Conservation (phyloP, 169 alveolate species). For the Plasmodium berghei region DNA sequence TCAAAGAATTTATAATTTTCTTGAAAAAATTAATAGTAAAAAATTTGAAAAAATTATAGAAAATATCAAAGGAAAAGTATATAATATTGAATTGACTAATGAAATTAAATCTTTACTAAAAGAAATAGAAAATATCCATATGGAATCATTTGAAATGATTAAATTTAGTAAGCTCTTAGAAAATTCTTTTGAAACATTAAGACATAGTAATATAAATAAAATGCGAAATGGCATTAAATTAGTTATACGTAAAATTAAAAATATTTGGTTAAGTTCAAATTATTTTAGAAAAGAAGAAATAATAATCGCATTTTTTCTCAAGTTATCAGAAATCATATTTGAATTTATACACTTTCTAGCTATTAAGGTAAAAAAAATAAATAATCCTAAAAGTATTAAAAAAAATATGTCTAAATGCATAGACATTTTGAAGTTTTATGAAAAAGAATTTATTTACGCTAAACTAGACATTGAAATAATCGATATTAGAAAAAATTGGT, state of each 20-base stretch:
- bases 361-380: constrained; percentile 53
- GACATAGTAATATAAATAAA: constrained; percentile 32
- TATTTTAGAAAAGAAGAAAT: constrained; percentile 74
- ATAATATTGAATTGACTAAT: constrained; percentile 55
- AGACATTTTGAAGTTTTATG: constrained; percentile 65
- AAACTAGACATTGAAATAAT: constrained; percentile 72
- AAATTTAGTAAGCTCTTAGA: constrained; percentile 66
- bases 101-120: constrained; percentile 46
- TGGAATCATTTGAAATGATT: constrained; percentile 76
- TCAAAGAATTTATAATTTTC: constrained; percentile 39
- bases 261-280: constrained; percentile 72
- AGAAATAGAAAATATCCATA: constrained; percentile 65
- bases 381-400: constrained; percentile 60
- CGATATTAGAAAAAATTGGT: constrained; percentile 74
- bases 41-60: constrained; percentile 65
- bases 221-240: constrained; percentile 71
- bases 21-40: constrained; percentile 71
- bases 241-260: constrained; percentile 60
- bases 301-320: constrained; percentile 54
- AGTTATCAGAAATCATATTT: constrained; percentile 49
- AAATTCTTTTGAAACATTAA: constrained; percentile 61
- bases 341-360: constrained; percentile 71
- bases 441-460: constrained; percentile 70
- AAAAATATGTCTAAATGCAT: constrained; percentile 60
- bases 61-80: constrained; percentile 43